A percentile compares a stretch with the other conserved stretches of the same genome.
Conservation (phyloP, 148 eudicot genomes). For the Camellia japonica region DNA sequence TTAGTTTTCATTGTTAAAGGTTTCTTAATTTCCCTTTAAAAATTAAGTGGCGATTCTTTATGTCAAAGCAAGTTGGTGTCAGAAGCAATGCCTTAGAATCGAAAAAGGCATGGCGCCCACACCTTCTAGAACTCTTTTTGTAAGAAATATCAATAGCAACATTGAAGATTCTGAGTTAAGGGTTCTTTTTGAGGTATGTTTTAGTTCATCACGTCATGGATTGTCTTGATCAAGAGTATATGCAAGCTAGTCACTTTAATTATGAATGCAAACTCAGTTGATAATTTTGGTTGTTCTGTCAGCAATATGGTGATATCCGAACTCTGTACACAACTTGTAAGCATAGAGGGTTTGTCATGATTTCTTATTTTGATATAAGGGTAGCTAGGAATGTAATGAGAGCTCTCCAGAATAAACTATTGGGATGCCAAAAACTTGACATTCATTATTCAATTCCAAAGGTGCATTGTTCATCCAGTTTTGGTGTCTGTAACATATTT, state of each 20-base stretch:
- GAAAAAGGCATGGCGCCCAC: too few species aligned
- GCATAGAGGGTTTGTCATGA: slow-evolving; percentile 22
- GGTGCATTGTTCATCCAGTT: slow-evolving; percentile 14
- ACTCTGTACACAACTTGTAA: slow-evolving; percentile 24
- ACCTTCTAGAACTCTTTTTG: slow-evolving; percentile 24
- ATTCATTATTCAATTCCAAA: slow-evolving; percentile 24
- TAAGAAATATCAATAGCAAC: slow-evolving; percentile 21
- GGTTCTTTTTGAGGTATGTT: slow-evolving; percentile 27
- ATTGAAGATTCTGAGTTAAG: slow-evolving; percentile 27
- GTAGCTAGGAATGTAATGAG: slow-evolving; percentile 24
- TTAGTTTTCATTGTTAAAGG: too few species aligned
- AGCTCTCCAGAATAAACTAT: slow-evolving; percentile 19
- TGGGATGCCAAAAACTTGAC: slow-evolving; percentile 19
- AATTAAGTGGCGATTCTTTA: too few species aligned
- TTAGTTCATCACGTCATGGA: background rate
- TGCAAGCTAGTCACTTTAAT: background rate
- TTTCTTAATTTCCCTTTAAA: too few species aligned
- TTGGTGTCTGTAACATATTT: background rate
- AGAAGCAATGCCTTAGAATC: too few species aligned
- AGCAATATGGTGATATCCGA: slow-evolving; percentile 26
- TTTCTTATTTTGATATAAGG: slow-evolving; percentile 30
- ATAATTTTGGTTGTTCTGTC: slow-evolving; percentile 7
- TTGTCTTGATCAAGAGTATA: background rate
- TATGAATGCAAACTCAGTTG: slow-evolving; percentile 1
- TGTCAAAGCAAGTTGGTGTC: too few species aligned